phyloP scores from a whole-genome alignment of 352 stramenopile genomes.

The Phytophthora sansomeana region DNA sequence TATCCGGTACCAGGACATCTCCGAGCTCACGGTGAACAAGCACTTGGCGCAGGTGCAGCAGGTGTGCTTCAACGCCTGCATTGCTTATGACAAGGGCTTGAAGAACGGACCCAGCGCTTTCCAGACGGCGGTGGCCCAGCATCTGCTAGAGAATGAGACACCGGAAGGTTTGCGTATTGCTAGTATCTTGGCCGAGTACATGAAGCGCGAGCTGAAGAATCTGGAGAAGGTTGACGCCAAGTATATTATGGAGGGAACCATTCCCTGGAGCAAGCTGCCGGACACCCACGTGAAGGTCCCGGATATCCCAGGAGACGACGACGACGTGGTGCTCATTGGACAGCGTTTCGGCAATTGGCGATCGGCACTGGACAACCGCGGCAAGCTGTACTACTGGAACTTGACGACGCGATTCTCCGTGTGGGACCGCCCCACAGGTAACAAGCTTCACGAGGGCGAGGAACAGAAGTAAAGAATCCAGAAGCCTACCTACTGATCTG shows the following conservation, averaged over 20 bases:
- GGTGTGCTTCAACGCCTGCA: conserved; percentile 94
- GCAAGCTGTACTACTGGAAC: conserved; percentile 92
- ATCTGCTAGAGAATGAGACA: conserved; percentile 81
- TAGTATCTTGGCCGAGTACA: conserved; percentile 67
- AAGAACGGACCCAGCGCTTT: conserved; percentile 64
- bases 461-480: conserved; percentile 37
- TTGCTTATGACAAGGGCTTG: conserved; percentile 94
- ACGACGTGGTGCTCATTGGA: conserved; percentile 82
- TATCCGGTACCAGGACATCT: conserved; percentile 94
- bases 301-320: conserved; percentile 38
- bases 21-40: conserved; percentile 97
- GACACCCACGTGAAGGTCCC: conserved; percentile 33
- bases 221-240: conserved; percentile 79
- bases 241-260: conserved; percentile 75
- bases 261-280: conserved; percentile 70
- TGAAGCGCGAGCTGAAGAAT: conserved; percentile 85
- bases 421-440: conserved; percentile 73
- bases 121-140: conserved; percentile 71
- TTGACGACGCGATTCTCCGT: conserved; percentile 82
- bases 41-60: conserved; percentile 96
- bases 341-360: conserved; percentile 89
- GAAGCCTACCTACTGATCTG: conserved; percentile 1
- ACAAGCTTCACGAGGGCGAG: conserved; percentile 66
- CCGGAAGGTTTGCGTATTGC: conserved; percentile 63
- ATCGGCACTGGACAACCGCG: conserved; percentile 83